phyloP scores from a whole-genome alignment of 208 protist genomes.

The Acanthamoeba royreba region DNA sequence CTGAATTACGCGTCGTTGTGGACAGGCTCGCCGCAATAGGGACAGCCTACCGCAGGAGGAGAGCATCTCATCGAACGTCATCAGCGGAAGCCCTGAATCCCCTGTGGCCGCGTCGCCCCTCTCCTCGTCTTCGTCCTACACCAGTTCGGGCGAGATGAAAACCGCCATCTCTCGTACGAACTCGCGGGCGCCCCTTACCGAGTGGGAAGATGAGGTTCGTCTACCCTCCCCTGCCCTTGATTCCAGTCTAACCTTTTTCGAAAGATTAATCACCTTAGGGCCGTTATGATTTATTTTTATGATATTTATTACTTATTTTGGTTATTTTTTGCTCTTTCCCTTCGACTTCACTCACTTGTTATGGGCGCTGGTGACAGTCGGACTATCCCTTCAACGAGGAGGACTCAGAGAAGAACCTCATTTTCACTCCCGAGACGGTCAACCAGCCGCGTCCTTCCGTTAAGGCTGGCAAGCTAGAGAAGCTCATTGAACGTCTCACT shows the following conservation, averaged over 20 bases:
- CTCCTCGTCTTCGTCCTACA: neutral
- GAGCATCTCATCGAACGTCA: neutral
- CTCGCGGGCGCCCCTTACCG: neutral
- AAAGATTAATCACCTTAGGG: neutral
- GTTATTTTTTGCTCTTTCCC: neutral
- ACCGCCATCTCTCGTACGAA: neutral
- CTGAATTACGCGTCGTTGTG: too few species aligned
- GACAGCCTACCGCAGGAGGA: neutral
- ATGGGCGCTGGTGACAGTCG: neutral
- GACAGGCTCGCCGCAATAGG: too few species aligned
- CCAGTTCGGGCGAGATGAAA: neutral
- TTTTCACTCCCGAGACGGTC: neutral
- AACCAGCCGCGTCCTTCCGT: neutral
- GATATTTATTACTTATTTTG: neutral
- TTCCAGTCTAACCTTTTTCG: neutral
- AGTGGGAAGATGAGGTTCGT: neutral
- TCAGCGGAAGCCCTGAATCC: neutral
- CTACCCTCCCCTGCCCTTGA: neutral
- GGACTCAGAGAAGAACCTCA: neutral
- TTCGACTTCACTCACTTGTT: neutral
- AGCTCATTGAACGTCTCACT: slow-evolving; percentile 44
- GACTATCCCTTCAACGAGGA: neutral
- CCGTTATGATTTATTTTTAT: neutral
- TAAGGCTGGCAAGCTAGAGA: slow-evolving; percentile 42
- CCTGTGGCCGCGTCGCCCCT: neutral